Percentiles rank a stretch among this genome's conserved stretches.
Evolutionary conservation across 2,329 filamentous ascomycete genomes (phyloP).

Genomic region (Curvularia hawaiiensis): DNA sequence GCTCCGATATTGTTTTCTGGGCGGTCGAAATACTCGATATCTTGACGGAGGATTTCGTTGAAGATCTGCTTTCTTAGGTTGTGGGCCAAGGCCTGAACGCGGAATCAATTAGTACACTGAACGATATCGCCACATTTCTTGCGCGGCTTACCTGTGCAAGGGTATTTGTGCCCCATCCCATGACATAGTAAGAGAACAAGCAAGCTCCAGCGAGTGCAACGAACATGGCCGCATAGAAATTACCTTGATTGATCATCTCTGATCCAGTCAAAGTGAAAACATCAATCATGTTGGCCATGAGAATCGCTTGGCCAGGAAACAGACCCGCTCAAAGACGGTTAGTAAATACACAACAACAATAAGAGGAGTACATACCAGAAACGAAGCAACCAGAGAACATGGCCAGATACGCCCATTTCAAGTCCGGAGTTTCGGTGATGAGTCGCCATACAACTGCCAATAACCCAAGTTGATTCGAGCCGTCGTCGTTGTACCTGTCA

Average conservation of each 20-base stretch:
- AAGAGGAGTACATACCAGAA: neutral
- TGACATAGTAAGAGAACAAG: constrained; percentile 25
- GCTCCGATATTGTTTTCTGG: constrained; percentile 89
- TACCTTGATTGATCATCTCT: constrained; percentile 15
- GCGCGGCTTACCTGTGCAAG: constrained; percentile 50
- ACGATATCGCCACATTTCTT: neutral
- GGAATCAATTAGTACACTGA: neutral
- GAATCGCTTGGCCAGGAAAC: constrained; percentile 18
- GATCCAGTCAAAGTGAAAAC: constrained; percentile 24
- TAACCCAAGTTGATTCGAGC: constrained; percentile 7
- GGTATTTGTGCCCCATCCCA: constrained; percentile 70
- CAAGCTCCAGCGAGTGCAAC: constrained; percentile 24
- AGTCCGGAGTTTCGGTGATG: constrained; percentile 6
- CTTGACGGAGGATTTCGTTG: constrained; percentile 69
- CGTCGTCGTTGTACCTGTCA: constrained; percentile 6
- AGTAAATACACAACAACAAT: neutral
- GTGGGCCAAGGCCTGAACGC: constrained; percentile 5
- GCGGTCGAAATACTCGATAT: constrained; percentile 85
- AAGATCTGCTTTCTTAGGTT: constrained; percentile 16
- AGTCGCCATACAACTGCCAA: constrained; percentile 12
- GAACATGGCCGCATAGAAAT: constrained; percentile 35
- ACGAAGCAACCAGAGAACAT: constrained; percentile 6
- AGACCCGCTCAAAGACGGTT: constrained; percentile 5
- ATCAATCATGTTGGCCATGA: constrained; percentile 20
- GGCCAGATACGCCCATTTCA: constrained; percentile 14